Conservation (phyloP, 345 rosid genomes). For the Ricinus communis region DNA sequence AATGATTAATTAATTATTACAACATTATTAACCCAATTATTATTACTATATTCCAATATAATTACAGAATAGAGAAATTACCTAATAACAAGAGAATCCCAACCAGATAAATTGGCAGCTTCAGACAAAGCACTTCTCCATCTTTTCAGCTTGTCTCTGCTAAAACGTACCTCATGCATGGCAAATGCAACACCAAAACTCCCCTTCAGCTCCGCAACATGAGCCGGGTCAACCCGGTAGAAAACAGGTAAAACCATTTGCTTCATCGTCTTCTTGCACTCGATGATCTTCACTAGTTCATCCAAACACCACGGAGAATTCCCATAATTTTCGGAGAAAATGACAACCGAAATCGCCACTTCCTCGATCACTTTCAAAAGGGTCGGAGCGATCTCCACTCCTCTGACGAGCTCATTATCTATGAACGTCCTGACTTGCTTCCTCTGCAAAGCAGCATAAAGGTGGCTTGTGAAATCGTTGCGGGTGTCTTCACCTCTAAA, state of each 20-base stretch:
- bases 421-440: neutral
- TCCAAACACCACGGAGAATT: neutral
- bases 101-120: constrained; percentile 1
- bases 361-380: neutral
- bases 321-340: neutral
- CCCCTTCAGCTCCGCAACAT: neutral
- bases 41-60: no score
- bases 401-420: neutral
- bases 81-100: neutral
- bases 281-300: neutral
- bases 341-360: neutral
- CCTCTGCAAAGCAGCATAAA: neutral
- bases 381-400: neutral
- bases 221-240: neutral
- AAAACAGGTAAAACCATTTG: constrained; percentile 1
- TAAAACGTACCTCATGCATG: neutral
- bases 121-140: neutral
- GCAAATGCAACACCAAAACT: neutral
- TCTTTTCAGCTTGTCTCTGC: neutral
- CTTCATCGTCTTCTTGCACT: neutral
- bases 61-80: neutral
- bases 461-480: neutral
- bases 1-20: no score
- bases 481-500: neutral
- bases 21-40: no score